Evolutionary conservation across 148 eudicot genomes (phyloP).

Genomic region (Dianthus caryophyllus): DNA sequence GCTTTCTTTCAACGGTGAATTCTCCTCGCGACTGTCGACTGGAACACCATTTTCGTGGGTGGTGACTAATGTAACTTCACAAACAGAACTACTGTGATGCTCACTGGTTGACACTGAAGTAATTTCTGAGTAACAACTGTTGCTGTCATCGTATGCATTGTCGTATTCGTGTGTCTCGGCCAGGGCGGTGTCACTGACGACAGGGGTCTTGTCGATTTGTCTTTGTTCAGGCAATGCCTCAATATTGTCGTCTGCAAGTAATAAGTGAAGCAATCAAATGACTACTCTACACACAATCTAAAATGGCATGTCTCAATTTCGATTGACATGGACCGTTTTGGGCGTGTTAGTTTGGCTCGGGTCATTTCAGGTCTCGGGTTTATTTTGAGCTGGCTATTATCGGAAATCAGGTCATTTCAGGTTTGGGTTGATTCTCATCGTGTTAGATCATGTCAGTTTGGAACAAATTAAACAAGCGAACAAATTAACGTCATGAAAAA

Average conservation of each 20-base stretch:
- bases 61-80: conserved; percentile 29
- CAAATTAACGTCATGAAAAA: not conserved
- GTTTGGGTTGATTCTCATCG: too few relatives aligned
- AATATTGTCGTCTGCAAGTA: conserved; percentile 30
- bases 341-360: too few relatives aligned
- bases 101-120: conserved; percentile 26
- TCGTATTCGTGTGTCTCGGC: not conserved
- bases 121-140: conserved; percentile 24
- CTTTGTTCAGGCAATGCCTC: not conserved
- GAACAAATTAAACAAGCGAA: too few relatives aligned
- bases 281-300: too few relatives aligned
- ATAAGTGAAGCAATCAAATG: not conserved
- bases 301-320: too few relatives aligned
- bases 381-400: too few relatives aligned
- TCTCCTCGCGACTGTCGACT: conserved; percentile 6
- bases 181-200: conserved; percentile 4
- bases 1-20: not conserved
- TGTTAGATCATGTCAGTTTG: too few relatives aligned
- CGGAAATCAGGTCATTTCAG: too few relatives aligned
- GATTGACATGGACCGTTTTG: too few relatives aligned
- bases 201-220: not conserved
- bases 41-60: conserved; percentile 29
- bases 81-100: conserved; percentile 15
- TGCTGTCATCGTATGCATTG: conserved; percentile 12
- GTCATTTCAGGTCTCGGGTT: too few relatives aligned